These are phyloP conservation scores for Megacollybia marginata DNA, from an alignment of 768 basidiomycete genomes.

Conservation along the genomic window DNA sequence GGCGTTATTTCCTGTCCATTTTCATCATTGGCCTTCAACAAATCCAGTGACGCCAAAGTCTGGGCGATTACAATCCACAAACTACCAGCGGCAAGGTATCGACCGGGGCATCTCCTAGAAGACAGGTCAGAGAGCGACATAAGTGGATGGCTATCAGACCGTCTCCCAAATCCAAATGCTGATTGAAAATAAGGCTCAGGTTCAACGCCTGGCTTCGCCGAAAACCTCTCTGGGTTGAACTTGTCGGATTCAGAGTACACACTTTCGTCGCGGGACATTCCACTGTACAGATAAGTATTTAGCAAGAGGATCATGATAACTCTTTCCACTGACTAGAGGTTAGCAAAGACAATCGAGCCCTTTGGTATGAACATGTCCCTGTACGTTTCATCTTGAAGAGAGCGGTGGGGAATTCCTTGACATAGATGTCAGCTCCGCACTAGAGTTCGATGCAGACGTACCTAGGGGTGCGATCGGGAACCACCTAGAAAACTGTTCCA, in stretches of 20 bases:
- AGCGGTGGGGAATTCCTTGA: constrained; percentile 5
- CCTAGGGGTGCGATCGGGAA: not conserved
- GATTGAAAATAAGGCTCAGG: not conserved
- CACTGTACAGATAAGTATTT: constrained; percentile 6
- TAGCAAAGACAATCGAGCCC: constrained; percentile 6
- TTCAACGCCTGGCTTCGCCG: constrained; percentile 1
- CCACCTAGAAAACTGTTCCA: not conserved
- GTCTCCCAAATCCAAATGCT: not conserved
- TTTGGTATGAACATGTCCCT: constrained; percentile 9
- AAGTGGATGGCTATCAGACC: not conserved
- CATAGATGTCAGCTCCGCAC: not conserved
- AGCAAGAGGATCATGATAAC: not conserved
- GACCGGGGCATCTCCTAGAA: constrained; percentile 26
- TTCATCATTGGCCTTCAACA: constrained; percentile 5
- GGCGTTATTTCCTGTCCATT: constrained; percentile 9
- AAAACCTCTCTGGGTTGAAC: constrained; percentile 24
- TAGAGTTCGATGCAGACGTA: not conserved
- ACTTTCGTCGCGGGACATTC: constrained; percentile 18
- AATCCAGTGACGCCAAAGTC: constrained; percentile 6
- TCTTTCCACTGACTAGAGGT: not conserved
- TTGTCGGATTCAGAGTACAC: constrained; percentile 14
- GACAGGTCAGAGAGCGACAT: no score
- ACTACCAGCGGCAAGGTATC: constrained; percentile 31
- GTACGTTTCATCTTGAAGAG: constrained; percentile 5
- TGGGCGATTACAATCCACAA: constrained; percentile 17